Evolutionary conservation across 768 basidiomycete genomes (phyloP).

Genomic region (Auricularia heimuer): DNA sequence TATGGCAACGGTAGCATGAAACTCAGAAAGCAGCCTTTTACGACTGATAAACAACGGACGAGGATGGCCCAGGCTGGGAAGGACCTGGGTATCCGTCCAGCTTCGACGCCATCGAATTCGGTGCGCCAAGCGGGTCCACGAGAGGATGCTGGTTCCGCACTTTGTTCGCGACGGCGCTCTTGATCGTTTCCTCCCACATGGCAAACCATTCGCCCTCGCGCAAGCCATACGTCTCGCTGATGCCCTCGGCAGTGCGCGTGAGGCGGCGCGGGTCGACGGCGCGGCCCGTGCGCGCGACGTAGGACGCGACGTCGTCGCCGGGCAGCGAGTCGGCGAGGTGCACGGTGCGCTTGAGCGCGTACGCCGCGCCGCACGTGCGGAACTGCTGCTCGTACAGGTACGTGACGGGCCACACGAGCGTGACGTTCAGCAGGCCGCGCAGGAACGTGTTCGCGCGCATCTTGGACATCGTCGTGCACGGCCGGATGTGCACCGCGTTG

Average conservation of each 20-base stretch:
- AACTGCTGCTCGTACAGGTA: constrained; percentile 52
- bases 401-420: constrained; percentile 68
- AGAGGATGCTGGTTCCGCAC: background rate
- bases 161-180: constrained; percentile 36
- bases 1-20: too few species aligned
- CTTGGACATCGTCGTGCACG: constrained; percentile 55
- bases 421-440: constrained; percentile 55
- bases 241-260: constrained; percentile 22
- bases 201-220: constrained; percentile 74
- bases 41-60: background rate
- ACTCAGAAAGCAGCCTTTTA: too few species aligned
- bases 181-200: constrained; percentile 63
- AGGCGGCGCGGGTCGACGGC: constrained; percentile 16
- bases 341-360: constrained; percentile 40
- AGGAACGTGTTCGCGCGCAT: constrained; percentile 63
- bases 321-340: constrained; percentile 9
- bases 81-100: background rate
- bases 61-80: background rate
- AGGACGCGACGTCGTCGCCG: constrained; percentile 7
- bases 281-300: background rate
- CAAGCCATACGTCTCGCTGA: constrained; percentile 39
- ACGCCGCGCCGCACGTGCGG: constrained; percentile 59
- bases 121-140: background rate
- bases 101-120: background rate
- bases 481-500: constrained; percentile 51